Conservation (phyloP, 169 alveolate genomes). For the Theileria orientalis region DNA sequence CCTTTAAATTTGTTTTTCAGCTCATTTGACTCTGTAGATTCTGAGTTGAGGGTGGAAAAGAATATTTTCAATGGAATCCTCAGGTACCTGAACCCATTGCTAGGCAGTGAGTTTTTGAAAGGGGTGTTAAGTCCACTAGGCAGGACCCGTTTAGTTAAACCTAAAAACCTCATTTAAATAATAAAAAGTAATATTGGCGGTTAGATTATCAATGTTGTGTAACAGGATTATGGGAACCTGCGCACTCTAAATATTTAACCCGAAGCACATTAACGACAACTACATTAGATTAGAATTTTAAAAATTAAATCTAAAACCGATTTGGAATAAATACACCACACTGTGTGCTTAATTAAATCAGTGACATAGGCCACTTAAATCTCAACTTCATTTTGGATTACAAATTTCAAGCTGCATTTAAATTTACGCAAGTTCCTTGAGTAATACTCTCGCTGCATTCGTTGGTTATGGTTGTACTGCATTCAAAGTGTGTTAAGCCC, state of each 20-base stretch:
- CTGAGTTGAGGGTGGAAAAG: background rate
- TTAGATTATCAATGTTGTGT: too few species aligned
- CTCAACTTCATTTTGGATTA: background rate
- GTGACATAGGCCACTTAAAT: background rate
- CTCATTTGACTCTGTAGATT: background rate
- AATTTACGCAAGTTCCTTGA: too few species aligned
- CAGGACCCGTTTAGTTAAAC: too few species aligned
- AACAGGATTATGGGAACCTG: too few species aligned
- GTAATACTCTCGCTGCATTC: background rate
- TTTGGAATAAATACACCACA: slow-evolving; percentile 4
- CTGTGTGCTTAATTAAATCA: slow-evolving; percentile 12
- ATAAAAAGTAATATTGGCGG: too few species aligned
- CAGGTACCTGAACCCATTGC: background rate
- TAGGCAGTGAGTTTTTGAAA: background rate
- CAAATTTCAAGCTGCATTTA: too few species aligned
- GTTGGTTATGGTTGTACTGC: background rate
- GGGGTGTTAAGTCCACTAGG: background rate
- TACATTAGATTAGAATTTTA: too few species aligned
- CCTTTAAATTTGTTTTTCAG: background rate
- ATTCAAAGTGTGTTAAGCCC: slow-evolving; percentile 29
- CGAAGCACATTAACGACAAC: too few species aligned
- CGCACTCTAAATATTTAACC: too few species aligned
- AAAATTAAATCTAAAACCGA: slow-evolving; percentile 12
- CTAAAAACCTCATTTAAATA: too few species aligned
- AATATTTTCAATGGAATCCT: background rate